Evolutionary conservation across 305 asterid species (phyloP), one percentile per base, ranked within the genome.

Genomic region (Salvia sclarea): DNA sequence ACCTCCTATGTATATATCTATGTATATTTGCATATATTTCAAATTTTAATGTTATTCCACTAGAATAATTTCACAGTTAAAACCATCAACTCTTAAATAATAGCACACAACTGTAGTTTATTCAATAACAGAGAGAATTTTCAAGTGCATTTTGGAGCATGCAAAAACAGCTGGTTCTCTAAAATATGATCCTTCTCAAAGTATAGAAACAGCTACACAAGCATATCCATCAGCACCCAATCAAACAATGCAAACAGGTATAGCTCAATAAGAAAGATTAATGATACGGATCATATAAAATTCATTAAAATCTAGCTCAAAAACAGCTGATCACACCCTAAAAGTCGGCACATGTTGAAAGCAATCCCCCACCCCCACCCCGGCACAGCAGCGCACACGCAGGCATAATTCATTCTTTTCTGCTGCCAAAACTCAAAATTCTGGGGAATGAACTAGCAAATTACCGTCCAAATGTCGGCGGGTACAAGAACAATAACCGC

Each of bases 381-480:
- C 47, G 2, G 12, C 63, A 22, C 2, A 5, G 3, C 5, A 20
- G 50, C 43, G 48, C 18, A 54, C 7, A 18, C 48, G 21, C n/a
- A 3, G 33, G 5, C 49, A 16, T 21, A 55, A 50, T 28, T 18
- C 50, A 50, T 43, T 25, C 16, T 25, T 37, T 44, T 57, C 53
- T 12, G 63, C 75, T 18, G 62, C 57, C 49, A 54, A 45, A 66
- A 14, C 16, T 21, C 21, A 60, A 24, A 53, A n/a, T 37, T 68
- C 13, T 5, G 58, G 3, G 0, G 11, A 58, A 20, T 64, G 63
- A 61, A 58, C 8, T 44, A 37, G n/a, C n/a, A 33, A 72, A 65
- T 7, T 84, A 94, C 99, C 90, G 96, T 86, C 99, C 97, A 94
- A 80, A 94, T 88, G 75, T 94, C 99, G 28, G 99, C 99, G 10